A percentile compares a stretch with the other conserved stretches of the same genome.
phyloP scores from a whole-genome alignment of 345 rosid genomes.

The Theobroma cacao region DNA sequence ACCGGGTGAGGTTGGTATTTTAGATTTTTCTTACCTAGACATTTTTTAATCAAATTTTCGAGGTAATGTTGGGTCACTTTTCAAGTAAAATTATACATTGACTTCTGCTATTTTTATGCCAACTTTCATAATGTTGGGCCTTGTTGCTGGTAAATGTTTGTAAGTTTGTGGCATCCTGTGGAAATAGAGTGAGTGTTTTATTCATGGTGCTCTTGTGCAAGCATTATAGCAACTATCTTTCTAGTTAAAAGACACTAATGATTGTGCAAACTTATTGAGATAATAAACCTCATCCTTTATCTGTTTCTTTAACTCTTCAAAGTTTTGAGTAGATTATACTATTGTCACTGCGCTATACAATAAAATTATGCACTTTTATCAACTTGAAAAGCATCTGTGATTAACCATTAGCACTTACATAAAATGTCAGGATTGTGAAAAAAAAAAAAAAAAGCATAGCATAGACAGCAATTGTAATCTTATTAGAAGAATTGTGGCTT shows the following conservation, averaged over 20 bases:
- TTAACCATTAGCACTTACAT: background rate
- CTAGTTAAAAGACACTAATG: no score
- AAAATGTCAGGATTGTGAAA: background rate
- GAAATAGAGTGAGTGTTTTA: background rate
- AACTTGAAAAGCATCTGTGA: background rate
- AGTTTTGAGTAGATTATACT: background rate
- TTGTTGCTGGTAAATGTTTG: background rate
- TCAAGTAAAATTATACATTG: background rate
- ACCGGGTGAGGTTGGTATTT: constrained; percentile 61
- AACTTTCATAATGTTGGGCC: background rate
- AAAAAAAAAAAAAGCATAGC: background rate
- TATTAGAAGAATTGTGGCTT: background rate
- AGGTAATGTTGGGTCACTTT: background rate
- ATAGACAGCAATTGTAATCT: background rate
- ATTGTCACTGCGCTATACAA: background rate
- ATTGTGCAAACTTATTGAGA: background rate
- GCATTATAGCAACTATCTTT: background rate
- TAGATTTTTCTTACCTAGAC: background rate
- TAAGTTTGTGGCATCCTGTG: background rate
- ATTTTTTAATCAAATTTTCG: background rate
- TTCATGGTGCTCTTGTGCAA: background rate
- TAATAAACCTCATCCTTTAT: background rate
- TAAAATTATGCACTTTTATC: background rate
- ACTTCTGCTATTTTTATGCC: background rate
- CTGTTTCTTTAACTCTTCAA: background rate